A percentile compares a stretch with the other conserved stretches of the same genome.
Evolutionary conservation across 169 alveolate genomes (phyloP).

Genomic region (Plasmodium vivax): DNA sequence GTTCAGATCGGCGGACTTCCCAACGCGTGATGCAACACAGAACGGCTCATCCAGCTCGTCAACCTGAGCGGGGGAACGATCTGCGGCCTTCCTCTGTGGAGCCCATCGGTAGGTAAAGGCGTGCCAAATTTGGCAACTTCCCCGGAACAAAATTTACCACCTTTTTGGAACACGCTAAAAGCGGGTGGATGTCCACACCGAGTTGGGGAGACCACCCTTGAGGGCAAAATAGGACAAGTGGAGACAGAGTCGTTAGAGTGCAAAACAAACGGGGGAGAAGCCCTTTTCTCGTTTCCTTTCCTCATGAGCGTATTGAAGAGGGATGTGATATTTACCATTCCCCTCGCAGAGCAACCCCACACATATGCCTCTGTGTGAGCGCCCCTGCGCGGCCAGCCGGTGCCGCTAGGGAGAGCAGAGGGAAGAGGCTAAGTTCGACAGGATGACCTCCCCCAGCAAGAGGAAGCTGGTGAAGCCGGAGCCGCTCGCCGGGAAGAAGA

Average conservation of each 20-base stretch:
- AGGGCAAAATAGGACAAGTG: background rate
- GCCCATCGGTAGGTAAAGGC: background rate
- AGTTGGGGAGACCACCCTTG: background rate
- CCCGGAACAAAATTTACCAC: background rate
- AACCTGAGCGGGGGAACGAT: background rate
- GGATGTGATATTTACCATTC: background rate
- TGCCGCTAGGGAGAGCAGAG: background rate
- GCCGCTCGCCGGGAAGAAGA: background rate
- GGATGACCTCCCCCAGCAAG: constrained; percentile 19
- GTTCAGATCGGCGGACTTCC: background rate
- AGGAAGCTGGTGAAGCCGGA: background rate
- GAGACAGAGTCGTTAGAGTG: background rate
- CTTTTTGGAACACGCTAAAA: background rate
- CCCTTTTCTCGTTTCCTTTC: background rate
- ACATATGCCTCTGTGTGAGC: background rate
- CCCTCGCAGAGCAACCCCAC: background rate
- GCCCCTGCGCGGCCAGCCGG: background rate
- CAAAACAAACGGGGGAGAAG: background rate
- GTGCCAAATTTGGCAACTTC: background rate
- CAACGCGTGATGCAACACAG: no score
- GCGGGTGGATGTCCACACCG: background rate
- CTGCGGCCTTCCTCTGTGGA: background rate
- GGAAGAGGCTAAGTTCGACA: background rate
- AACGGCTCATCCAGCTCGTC: no score
- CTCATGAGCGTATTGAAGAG: background rate